Base-by-base conservation (phyloP, 2,329 filamentous ascomycete species). In the Fusarium drepaniforme region DNA sequence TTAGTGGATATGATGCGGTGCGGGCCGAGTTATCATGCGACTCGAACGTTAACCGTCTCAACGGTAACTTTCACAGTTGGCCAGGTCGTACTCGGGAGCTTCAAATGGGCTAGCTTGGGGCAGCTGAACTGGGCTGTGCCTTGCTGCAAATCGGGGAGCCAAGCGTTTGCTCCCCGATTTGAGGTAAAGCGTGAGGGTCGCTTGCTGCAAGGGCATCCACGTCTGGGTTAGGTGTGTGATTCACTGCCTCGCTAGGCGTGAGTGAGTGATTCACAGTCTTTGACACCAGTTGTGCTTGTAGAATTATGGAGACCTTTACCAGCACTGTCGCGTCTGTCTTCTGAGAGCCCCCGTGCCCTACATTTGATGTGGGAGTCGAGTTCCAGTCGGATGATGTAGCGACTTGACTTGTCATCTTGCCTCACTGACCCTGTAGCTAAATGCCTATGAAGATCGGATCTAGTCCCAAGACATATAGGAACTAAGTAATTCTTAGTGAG, bases 21-120 rank as follows among this genome's bases (percentile, higher is more conserved):
- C 72, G 72, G 72, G 59, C 72, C 72, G 69, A 70, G 66, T 30
- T 30, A 64, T 63, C 40, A 67, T 67, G 69, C 68, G 44, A 62
- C 23, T 38, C 51, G 7, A 35, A 25, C 33, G 72, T 59, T 63
- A 56, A 21, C 51, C 64, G 49, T 61, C 33, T 35, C 35, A 49
- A 66, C 46, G 59, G 33, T 23, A 35, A 60, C 42, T 53, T 49
- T 33, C 42, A 58, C 49, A 37, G 35, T 28, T 44, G 40, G 53
- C 61, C 42, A 38, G 59, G 30, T 57, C 51, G 23, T 28, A 8
- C 33, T 40, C 37, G 35, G 53, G 23, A 28, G 62, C 49, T 40
- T 64, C 18, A 21, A 16, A 33, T 46, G 33, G 30, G 42, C 44
- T 63, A 56, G 51, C 28, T 56, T 3, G 44, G 15, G n/a, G 44